Percentiles rank a stretch among this genome's conserved stretches.
phyloP scores from a whole-genome alignment of 2,329 filamentous ascomycete genomes.

The Fusarium citri region DNA sequence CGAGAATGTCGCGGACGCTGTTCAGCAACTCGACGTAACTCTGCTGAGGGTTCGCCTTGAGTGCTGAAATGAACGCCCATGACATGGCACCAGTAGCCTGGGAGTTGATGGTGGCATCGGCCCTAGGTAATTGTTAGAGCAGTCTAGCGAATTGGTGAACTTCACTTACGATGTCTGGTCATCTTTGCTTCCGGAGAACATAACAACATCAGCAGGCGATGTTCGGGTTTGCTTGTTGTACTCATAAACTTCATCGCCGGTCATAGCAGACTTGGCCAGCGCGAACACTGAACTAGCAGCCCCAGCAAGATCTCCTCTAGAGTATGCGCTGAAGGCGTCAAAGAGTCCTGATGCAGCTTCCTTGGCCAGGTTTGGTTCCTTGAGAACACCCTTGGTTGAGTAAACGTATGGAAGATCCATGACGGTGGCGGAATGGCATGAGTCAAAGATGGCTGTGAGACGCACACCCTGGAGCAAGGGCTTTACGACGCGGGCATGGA shows the following conservation, averaged over 20 bases:
- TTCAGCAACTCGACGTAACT: conserved; percentile 96
- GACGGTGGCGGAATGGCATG: conserved; percentile 82
- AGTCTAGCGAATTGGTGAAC: not conserved
- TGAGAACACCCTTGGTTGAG: conserved; percentile 82
- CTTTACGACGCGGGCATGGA: conserved; percentile 81
- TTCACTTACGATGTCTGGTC: conserved; percentile 80
- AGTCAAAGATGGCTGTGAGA: conserved; percentile 84
- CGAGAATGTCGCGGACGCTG: conserved; percentile 90
- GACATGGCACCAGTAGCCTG: conserved; percentile 98
- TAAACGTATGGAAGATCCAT: conserved; percentile 84
- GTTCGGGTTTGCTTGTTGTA: conserved; percentile 90
- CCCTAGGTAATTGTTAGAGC: conserved; percentile 62
- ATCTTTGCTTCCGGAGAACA: conserved; percentile 98
- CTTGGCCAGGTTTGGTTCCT: conserved; percentile 84
- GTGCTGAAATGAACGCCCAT: conserved; percentile 91
- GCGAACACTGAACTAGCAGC: conserved; percentile 84
- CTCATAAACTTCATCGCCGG: conserved; percentile 81
- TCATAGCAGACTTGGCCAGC: conserved; percentile 88
- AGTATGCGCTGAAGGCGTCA: conserved; percentile 80
- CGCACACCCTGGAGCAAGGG: conserved; percentile 85
- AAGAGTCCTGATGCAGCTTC: conserved; percentile 80
- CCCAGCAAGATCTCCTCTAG: conserved; percentile 83
- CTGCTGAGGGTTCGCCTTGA: conserved; percentile 94
- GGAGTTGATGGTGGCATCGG: conserved; percentile 87
- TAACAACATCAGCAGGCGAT: conserved; percentile 92